phyloP scores from a whole-genome alignment of 768 basidiomycete genomes.

The Panellus pusillus region DNA sequence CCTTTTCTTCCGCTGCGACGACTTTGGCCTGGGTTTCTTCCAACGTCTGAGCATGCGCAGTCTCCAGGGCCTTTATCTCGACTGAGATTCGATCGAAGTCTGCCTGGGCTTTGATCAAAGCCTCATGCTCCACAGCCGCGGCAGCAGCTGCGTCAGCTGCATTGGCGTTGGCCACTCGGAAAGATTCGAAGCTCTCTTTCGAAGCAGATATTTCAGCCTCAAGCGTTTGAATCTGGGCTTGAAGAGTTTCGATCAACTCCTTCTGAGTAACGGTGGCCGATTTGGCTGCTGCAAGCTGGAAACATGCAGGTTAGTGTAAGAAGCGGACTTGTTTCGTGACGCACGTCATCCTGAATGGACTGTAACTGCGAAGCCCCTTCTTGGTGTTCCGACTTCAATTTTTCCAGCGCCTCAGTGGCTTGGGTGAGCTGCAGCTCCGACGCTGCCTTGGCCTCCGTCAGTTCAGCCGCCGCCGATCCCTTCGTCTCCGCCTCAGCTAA shows the following conservation, averaged over 20 bases:
- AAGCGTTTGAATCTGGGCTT: conserved; percentile 49
- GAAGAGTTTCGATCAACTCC: conserved; percentile 47
- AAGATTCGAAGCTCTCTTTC: conserved; percentile 51
- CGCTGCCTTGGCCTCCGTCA: conserved; percentile 49
- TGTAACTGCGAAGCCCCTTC: conserved; percentile 38
- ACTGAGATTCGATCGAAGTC: conserved; percentile 56
- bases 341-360: conserved; percentile 52
- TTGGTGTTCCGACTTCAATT: conserved; percentile 32
- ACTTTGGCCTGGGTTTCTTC: conserved; percentile 48
- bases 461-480: conserved; percentile 38
- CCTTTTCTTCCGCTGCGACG: conserved; percentile 46
- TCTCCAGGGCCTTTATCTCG: conserved; percentile 53
- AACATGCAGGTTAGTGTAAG: neutral
- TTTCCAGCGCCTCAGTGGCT: conserved; percentile 40
- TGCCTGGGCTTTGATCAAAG: conserved; percentile 61
- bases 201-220: conserved; percentile 50
- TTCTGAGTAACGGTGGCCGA: conserved; percentile 39
- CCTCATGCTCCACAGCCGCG: conserved; percentile 62
- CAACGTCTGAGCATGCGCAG: conserved; percentile 48
- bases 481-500: conserved; percentile 51
- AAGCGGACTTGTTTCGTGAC: conserved; percentile 17
- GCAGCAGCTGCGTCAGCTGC: conserved; percentile 46
- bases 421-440: conserved; percentile 51
- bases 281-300: conserved; percentile 55
- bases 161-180: conserved; percentile 47